Conservation (phyloP, 202 grass and related monocot genomes). For the Setaria italica region DNA sequence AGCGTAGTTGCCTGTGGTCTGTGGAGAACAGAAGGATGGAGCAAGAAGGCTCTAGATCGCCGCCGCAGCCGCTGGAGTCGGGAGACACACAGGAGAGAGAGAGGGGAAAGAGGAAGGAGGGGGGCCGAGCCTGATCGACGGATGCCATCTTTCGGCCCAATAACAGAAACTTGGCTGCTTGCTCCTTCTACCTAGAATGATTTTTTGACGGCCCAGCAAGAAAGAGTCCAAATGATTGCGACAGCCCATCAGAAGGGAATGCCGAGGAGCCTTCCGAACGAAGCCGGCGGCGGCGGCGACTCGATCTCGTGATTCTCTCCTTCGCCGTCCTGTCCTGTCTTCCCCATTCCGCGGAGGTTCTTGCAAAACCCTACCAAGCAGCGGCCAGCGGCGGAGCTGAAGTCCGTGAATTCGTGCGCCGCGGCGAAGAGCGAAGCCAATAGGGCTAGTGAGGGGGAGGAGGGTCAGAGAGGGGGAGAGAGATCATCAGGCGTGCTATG, state of each 20-base stretch:
- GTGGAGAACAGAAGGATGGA: background rate
- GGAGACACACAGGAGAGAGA: background rate
- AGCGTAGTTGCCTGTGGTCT: background rate
- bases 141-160: background rate
- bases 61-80: background rate
- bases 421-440: background rate
- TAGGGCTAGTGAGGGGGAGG: background rate
- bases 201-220: background rate
- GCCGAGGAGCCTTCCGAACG: background rate
- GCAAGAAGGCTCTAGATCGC: slow-evolving; percentile 15
- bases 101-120: too few species aligned
- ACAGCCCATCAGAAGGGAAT: background rate
- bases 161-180: background rate
- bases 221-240: background rate
- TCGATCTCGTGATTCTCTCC: too few species aligned
- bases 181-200: too few species aligned
- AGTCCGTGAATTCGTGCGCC: background rate
- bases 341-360: too few species aligned
- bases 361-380: too few species aligned
- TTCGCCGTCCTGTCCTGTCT: too few species aligned
- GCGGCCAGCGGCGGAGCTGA: too few species aligned
- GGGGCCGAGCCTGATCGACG: background rate
- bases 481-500: background rate
- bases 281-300: too few species aligned
- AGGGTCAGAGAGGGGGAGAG: background rate